Conservation (phyloP, 108 stramenopile species). For the Mediolabrus comicus region DNA sequence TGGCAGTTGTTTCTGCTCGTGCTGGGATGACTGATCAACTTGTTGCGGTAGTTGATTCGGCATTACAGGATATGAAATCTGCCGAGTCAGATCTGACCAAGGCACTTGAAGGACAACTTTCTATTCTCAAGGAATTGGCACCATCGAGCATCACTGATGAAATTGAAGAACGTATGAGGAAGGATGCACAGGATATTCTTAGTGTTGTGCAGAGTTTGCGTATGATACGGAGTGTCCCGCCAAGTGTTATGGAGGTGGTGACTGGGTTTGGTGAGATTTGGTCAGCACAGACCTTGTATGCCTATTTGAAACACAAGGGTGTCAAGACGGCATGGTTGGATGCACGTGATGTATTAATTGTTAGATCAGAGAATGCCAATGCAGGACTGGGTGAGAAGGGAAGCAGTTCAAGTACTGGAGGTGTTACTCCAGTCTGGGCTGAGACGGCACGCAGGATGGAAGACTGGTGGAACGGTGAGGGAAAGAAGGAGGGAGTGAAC, state of each 20-base stretch:
- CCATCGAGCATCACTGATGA: slow-evolving; percentile 45
- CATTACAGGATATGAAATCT: slow-evolving; percentile 51
- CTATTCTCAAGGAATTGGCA: slow-evolving; percentile 50
- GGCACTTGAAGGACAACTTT: slow-evolving; percentile 48
- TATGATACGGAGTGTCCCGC: slow-evolving; percentile 70
- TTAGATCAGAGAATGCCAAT: slow-evolving; percentile 55
- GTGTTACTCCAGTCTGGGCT: slow-evolving; percentile 64
- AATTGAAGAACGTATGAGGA: slow-evolving; percentile 52
- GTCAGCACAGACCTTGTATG: slow-evolving; percentile 80
- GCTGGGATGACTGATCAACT: slow-evolving; percentile 83
- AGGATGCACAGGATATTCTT: slow-evolving; percentile 66
- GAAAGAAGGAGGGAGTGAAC: slow-evolving; percentile 47
- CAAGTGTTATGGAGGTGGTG: slow-evolving; percentile 78
- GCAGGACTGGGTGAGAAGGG: slow-evolving; percentile 70
- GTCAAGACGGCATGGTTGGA: slow-evolving; percentile 69
- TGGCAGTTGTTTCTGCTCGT: slow-evolving; percentile 85
- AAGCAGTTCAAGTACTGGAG: slow-evolving; percentile 55
- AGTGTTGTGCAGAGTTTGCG: slow-evolving; percentile 62
- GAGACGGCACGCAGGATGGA: slow-evolving; percentile 33
- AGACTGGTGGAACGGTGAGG: slow-evolving; percentile 61
- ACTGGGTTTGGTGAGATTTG: slow-evolving; percentile 92
- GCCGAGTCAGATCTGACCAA: slow-evolving; percentile 41
- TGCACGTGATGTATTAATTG: slow-evolving; percentile 79
- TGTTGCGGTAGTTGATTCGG: slow-evolving; percentile 65
- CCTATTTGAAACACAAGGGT: slow-evolving; percentile 55